Evolutionary conservation across 257 asterid species (phyloP).

Genomic region (Paraleonurus japonicus): DNA sequence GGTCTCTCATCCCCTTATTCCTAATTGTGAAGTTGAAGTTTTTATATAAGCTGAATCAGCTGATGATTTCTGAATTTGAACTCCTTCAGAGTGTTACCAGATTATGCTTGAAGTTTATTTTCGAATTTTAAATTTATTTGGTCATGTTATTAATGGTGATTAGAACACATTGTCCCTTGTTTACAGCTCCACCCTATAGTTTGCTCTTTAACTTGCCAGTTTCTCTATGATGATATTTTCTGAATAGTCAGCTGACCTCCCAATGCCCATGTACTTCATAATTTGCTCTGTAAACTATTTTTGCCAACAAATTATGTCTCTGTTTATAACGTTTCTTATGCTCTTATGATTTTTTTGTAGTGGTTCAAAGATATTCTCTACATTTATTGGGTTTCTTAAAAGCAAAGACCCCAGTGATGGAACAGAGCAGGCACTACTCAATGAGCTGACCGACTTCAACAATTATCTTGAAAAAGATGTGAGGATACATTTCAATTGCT

Average conservation of each 20-base stretch:
- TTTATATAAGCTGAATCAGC: neutral
- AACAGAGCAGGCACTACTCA: slow-evolving; percentile 73
- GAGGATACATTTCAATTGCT: slow-evolving; percentile 30
- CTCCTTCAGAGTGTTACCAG: neutral
- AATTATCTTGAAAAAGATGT: slow-evolving; percentile 74
- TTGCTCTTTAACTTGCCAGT: neutral
- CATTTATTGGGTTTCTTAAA: slow-evolving; percentile 83
- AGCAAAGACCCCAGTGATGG: slow-evolving; percentile 90
- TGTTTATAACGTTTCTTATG: slow-evolving; percentile 1
- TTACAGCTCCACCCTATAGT: neutral
- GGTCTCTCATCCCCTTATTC: neutral
- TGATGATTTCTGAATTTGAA: neutral
- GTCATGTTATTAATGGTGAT: neutral
- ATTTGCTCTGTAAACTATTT: neutral
- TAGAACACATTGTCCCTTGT: neutral
- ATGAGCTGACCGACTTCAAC: slow-evolving; percentile 70
- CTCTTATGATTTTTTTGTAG: slow-evolving; percentile 41
- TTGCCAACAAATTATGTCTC: neutral
- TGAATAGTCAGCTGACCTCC: too few relatives aligned
- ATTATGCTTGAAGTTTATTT: neutral
- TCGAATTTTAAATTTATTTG: neutral
- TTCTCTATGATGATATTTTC: neutral
- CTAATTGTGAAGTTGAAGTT: neutral
- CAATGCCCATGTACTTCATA: neutral
- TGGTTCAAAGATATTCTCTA: slow-evolving; percentile 85